Base-by-base conservation (phyloP, 1,284 basidiomycete genomes). In the Trichosporon coremiiforme region DNA sequence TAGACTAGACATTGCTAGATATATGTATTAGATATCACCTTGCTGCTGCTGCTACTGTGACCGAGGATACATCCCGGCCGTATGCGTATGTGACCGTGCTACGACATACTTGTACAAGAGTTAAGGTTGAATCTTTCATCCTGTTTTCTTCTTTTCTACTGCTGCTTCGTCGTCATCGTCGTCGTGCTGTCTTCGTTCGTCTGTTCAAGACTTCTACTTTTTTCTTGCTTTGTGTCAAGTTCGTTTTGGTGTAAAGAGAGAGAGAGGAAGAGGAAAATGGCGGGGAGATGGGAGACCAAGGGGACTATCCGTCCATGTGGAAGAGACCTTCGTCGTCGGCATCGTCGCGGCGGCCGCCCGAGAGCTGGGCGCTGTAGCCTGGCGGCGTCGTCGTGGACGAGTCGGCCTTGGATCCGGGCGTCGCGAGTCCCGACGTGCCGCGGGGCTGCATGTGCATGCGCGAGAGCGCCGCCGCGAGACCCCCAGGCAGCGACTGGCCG, bases 401-500 rank as follows among this genome's bases (percentile, higher is more conserved):
- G 36, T 38, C 25, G 4, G 29, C 31, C 36, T 53, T 62, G 57
- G 33, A 57, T 15, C 22, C 36, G 6, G 29, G 50, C 35, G 66
- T 22, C 33, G 66, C 66, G 22, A 70, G 69, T 15, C 69, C 73
- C 4, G 68, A 70, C 15, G 70, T 29, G 36, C 36, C 38, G 35
- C 71, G 73, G 5, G 70, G 70, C 70, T 80, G 78, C 50, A 84
- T 76, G 69, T 84, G 83, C 55, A 84, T 72, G 67, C 82, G 75
- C 7, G 79, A 81, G n/a, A 84, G 73, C 1, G 80, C 83, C 5
- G 75, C 78, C 1, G 83, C 82, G 6, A 84, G 69, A 12, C 83
- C 83, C 31, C 81, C 81, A 35, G 83, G 83, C 31, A 84, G 70
- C 15, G 76, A 78, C 70, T 82, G 81, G 38, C 83, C 83, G 6